Conservation (phyloP, 2,329 filamentous ascomycete genomes). For the Botrytis fragariae region DNA sequence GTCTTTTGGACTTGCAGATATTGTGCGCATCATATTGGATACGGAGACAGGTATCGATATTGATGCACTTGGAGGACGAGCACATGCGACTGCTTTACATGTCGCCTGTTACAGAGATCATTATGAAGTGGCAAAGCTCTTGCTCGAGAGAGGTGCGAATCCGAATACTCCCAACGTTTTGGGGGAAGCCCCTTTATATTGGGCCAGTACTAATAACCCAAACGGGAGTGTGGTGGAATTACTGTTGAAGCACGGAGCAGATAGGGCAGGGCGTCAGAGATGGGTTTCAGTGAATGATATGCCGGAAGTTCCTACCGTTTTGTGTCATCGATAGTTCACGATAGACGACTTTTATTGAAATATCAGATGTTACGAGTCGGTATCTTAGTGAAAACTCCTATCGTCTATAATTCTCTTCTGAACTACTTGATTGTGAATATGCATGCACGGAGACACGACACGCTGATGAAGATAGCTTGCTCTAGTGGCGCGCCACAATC, state of each 20-base stretch:
- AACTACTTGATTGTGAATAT: background rate
- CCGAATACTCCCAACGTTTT: slow-evolving; percentile 23
- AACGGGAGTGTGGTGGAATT: slow-evolving; percentile 23
- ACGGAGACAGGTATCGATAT: slow-evolving; percentile 24
- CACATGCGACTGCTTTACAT: slow-evolving; percentile 27
- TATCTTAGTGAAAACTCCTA: background rate
- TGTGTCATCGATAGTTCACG: background rate
- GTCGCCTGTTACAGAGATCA: slow-evolving; percentile 28
- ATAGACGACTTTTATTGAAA: background rate
- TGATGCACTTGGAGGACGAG: slow-evolving; percentile 27
- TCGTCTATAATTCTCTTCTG: background rate
- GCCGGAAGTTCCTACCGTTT: too few relatives aligned
- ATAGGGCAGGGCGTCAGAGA: background rate
- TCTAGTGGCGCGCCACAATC: background rate
- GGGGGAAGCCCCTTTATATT: slow-evolving; percentile 26
- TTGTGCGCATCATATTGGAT: slow-evolving; percentile 27
- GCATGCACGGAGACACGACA: background rate
- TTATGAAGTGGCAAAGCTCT: slow-evolving; percentile 25
- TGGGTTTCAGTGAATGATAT: background rate
- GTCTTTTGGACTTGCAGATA: slow-evolving; percentile 28
- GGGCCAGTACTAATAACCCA: slow-evolving; percentile 16
- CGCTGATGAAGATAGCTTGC: background rate
- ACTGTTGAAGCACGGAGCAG: slow-evolving; percentile 27
- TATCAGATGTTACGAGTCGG: background rate
- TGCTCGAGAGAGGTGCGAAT: slow-evolving; percentile 29